These are phyloP conservation scores for Marsdenia floribunda DNA, from an alignment of 257 asterid genomes.

Conservation along the genomic window DNA sequence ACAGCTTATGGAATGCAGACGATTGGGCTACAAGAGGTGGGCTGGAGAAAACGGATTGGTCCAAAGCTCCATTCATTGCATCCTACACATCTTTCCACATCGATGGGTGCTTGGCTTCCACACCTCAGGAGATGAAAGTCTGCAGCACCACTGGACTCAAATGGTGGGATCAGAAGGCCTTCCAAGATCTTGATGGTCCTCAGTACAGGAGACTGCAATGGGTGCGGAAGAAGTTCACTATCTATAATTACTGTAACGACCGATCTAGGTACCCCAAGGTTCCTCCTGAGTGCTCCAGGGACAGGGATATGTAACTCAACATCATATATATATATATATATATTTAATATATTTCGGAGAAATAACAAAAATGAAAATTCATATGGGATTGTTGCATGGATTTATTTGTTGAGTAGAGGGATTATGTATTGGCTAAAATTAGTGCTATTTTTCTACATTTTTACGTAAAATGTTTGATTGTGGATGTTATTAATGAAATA, in stretches of 20 bases:
- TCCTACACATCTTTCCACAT: conserved; percentile 37
- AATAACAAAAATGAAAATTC: no score
- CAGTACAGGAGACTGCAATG: conserved; percentile 31
- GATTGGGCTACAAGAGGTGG: conserved; percentile 51
- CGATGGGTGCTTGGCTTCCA: conserved; percentile 32
- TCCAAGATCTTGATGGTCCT: conserved; percentile 28
- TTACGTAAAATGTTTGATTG: no score
- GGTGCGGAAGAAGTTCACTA: conserved; percentile 34
- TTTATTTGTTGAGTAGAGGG: no score
- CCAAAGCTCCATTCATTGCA: conserved; percentile 37
- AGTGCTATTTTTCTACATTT: no score
- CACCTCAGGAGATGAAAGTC: conserved; percentile 22
- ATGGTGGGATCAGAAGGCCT: conserved; percentile 44
- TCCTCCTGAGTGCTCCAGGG: conserved; percentile 31
- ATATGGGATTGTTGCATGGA: no score
- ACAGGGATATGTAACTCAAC: conserved; percentile 24
- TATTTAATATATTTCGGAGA: no score
- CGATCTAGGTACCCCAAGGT: conserved; percentile 18
- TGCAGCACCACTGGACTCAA: conserved; percentile 29
- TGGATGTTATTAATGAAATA: no score
- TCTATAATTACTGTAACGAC: conserved; percentile 35
- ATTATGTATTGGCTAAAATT: no score
- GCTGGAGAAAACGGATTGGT: conserved; percentile 35
- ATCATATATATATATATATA: no score
- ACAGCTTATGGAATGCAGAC: conserved; percentile 40